Base-by-base conservation (phyloP, 306 rosid genomes). In the Sesbania bispinosa region DNA sequence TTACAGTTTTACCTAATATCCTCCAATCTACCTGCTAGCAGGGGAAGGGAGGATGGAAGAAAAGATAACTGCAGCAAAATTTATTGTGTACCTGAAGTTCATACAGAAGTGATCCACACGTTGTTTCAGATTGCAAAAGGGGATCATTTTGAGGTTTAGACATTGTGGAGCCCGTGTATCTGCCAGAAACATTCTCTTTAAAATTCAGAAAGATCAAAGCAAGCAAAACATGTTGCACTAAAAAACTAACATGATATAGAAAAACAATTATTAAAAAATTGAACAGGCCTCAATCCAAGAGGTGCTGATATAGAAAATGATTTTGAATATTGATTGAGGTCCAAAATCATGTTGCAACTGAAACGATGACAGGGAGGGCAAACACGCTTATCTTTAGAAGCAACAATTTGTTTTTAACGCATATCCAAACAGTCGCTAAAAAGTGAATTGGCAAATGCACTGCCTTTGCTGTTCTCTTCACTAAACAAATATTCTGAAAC, bases 51-150 rank as follows among this genome's bases (percentile, higher is more conserved):
- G 9, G 26, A 4, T 14, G 0, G 5, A 23, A 38, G 18, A 62
- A 53, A 76, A 38, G 24, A 46, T 11, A 10, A 63, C 13, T 32
- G 42, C 45, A 2, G 36, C 18, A 35, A 80, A 67, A 29, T 18
- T 10, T 11, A 63, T 52, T 14, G 45, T 10, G 4, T 79, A 87
- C 97, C 97, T 95, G 91, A 79, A 95, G 99, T 73, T 95, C 99
- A 69, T 83, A 86, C 6, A 91, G 81, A 62, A 95, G 93, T 30
- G 99, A 80, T 71, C 99, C 97, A 46, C 96, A 95, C 0, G 96
- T 88, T 18, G 96, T 95, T 82, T 91, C 96, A 53, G 85, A 80
- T 80, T 85, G 96, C 72, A 74, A 77, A 82, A 89, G 91, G 26
- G 88, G 89, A 65, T 89, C 92, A 23, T 65, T 79, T 77, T 51